phyloP scores from a whole-genome alignment of 2,329 filamentous ascomycete genomes.

The Harringtonia lauricola region DNA sequence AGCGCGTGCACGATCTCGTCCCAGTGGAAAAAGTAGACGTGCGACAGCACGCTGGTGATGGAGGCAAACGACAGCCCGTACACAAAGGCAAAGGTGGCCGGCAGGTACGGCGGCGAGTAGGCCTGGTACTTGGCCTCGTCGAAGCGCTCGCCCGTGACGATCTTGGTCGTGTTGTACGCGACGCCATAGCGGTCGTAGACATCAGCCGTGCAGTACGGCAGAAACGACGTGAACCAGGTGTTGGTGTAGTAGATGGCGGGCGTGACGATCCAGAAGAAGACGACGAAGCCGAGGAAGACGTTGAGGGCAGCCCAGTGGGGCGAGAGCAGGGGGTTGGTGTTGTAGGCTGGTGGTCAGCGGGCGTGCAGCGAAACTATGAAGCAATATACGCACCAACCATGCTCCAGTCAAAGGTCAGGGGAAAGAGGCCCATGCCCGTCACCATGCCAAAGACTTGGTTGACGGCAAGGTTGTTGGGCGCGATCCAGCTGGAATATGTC shows the following conservation, averaged over 20 bases:
- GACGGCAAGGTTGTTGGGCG: constrained; percentile 46
- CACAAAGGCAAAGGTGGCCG: constrained; percentile 29
- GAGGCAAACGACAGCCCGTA: constrained; percentile 43
- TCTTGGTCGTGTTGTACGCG: constrained; percentile 34
- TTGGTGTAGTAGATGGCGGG: constrained; percentile 35
- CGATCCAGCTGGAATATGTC: constrained; percentile 38
- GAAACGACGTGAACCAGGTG: constrained; percentile 37
- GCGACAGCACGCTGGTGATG: constrained; percentile 25
- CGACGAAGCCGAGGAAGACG: constrained; percentile 26
- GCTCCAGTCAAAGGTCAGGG: constrained; percentile 58
- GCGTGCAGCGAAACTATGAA: too few species aligned
- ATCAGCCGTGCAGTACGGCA: constrained; percentile 39
- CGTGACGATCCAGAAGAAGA: constrained; percentile 35
- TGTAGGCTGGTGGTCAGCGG: constrained; percentile 21
- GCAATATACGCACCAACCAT: constrained; percentile 24
- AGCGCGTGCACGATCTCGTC: constrained; percentile 18
- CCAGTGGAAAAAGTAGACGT: constrained; percentile 59
- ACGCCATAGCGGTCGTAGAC: constrained; percentile 41
- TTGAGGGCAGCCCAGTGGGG: constrained; percentile 36
- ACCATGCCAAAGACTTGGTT: constrained; percentile 60
- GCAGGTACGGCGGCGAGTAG: constrained; percentile 42
- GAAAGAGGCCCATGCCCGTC: constrained; percentile 49
- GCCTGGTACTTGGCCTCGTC: constrained; percentile 34
- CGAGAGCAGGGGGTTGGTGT: constrained; percentile 28
- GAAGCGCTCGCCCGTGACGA: constrained; percentile 34